These are phyloP conservation scores for Linderina pennispora DNA, from an alignment of 192 early-diverging fungal genomes.

Conservation along the genomic window DNA sequence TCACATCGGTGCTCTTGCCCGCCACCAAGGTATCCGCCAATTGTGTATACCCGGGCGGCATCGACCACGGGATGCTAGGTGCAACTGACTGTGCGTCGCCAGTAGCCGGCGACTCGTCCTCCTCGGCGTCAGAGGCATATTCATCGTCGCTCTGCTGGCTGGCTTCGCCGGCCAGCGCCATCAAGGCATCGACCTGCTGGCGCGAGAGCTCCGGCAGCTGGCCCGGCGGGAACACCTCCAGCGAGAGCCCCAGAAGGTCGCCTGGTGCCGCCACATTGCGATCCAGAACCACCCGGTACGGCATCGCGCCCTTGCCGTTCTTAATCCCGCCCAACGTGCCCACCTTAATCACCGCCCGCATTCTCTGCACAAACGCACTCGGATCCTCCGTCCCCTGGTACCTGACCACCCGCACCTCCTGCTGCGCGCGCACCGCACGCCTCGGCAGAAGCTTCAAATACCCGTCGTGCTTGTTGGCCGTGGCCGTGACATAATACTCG, in stretches of 20 bases:
- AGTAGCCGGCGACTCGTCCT: background rate
- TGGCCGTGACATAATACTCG: background rate
- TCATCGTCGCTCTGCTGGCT: background rate
- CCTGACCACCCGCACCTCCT: background rate
- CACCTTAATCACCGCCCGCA: background rate
- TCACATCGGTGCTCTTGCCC: background rate
- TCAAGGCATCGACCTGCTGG: conserved; percentile 4
- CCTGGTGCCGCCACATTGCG: conserved; percentile 3
- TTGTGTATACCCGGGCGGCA: background rate
- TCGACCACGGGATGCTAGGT: background rate
- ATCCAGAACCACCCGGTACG: conserved; percentile 8
- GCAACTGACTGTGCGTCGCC: background rate
- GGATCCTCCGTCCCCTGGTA: conserved; percentile 1
- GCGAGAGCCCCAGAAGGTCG: conserved; percentile 1
- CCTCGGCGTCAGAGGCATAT: background rate
- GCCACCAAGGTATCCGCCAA: background rate
- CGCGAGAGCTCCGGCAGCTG: background rate
- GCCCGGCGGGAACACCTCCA: conserved; percentile 4
- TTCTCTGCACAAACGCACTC: background rate
- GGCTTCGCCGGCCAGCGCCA: background rate
- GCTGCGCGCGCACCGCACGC: background rate
- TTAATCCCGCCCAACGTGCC: conserved; percentile 4
- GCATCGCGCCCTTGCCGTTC: conserved; percentile 1
- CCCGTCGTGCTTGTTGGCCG: background rate
- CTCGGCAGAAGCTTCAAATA: background rate